Conservation (phyloP, 2,329 filamentous ascomycete species). For the Ophiostoma sp. region DNA sequence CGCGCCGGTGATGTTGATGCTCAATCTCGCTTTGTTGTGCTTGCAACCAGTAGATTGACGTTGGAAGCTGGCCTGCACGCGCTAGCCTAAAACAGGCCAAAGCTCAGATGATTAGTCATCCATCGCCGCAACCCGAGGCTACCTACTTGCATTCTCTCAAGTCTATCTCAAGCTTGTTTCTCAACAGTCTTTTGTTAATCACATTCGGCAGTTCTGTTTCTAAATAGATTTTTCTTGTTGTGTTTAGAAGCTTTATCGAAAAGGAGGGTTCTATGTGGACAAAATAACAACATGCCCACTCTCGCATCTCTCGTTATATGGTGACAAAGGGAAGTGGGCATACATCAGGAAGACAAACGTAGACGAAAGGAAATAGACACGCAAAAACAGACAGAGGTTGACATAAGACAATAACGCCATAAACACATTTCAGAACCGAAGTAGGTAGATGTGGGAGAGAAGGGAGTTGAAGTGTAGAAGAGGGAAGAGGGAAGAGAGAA, state of each 20-base stretch:
- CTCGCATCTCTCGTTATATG: constrained; percentile 21
- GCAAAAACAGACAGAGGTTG: neutral
- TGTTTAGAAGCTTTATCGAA: constrained; percentile 10
- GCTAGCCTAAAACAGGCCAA: neutral
- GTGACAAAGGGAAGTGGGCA: constrained; percentile 12
- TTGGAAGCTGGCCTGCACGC: neutral
- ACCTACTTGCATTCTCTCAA: too few relatives aligned
- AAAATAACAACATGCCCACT: constrained; percentile 14
- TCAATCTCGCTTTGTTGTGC: neutral
- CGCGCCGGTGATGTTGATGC: neutral
- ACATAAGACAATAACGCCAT: constrained; percentile 9
- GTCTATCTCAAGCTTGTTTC: neutral
- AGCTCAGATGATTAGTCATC: constrained; percentile 6
- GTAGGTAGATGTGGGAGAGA: neutral
- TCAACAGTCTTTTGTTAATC: too few relatives aligned
- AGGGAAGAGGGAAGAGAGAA: neutral
- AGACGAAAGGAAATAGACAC: neutral
- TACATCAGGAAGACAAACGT: neutral
- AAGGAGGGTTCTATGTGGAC: constrained; percentile 16
- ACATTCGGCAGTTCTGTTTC: neutral
- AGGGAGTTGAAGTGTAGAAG: neutral
- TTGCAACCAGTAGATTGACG: neutral
- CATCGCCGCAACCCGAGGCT: neutral
- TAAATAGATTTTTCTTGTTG: constrained; percentile 6
- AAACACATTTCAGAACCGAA: constrained; percentile 11